Evolutionary conservation across 208 protist species (phyloP), one percentile per base, ranked within the genome.

Genomic region (Angomonas ambiguus): DNA sequence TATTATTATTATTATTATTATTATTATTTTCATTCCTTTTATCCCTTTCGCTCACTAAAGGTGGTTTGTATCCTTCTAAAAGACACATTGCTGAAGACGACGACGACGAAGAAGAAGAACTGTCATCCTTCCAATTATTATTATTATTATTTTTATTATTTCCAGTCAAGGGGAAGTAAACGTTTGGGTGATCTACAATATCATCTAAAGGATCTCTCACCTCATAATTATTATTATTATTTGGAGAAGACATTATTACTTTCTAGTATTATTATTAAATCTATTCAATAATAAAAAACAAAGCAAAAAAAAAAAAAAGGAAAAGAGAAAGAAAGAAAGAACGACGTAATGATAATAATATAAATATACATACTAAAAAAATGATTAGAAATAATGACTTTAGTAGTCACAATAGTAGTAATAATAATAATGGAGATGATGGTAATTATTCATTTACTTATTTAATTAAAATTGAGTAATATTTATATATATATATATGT

Each of bases 281-380:
- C 38, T 45, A 45, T 45, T 45, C 38, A 53, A 48, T 6, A 33
- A 51, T 22, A n/a, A 32, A 25, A 32, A 34, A 48, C 48, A 49
- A 25, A 32, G 33, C 18, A 60, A 69, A 33, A 67, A 41, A 10
- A 51, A 35, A 25, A 68, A 62, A 35, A 62, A 25, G 28, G 38
- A 38, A 45, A 22, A 67, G 18, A 69, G 20, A 55, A 35, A 32
- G 8, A 18, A 13, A 71, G 32, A 11, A 41, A 38, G 56, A 18
- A 31, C 18, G 38, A 49, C 45, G 49, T 48, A 31, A 51, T n/a
- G 16, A 70, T 70, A n/a, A 42, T 20, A 18, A 42, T 49, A 27
- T 56, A 20, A 32, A 53, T 65, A 45, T n/a, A n/a, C n/a, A n/a
- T n/a, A n/a, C n/a, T n/a, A n/a, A n/a, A n/a, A n/a, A n/a, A n/a